Base-by-base conservation (phyloP, 352 stramenopile genomes). In the Phytophthora fragariae region DNA sequence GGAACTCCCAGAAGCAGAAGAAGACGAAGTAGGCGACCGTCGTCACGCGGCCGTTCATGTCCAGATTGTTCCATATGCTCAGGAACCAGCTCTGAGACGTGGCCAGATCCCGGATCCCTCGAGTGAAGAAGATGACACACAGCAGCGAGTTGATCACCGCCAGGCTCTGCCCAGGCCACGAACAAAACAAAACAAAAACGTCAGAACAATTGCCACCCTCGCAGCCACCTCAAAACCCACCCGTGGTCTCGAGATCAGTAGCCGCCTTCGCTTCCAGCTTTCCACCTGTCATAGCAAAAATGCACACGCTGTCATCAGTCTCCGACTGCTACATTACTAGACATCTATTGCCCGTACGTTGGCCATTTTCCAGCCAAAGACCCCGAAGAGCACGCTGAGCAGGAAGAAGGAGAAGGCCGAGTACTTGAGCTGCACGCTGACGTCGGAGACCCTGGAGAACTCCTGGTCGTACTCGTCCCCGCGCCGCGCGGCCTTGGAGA, bases 1-100 rank as follows among this genome's bases (percentile, higher is more conserved):
- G 67, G 62, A 96, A 94, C 73, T 96, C 89, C 89, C 89, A 96
- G 61, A 95, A 92, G 80, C 88, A 94, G 71, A 95, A 95, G 76
- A 94, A 92, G 10, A 93, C 65, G 62, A 96, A 96, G 72, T 89
- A 93, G 14, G 79, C 79, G 46, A 92, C 87, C 39, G 87, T 90
- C 35, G 88, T 93, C 61, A 95, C 88, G 57, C 88, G 84, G 62
- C 87, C 88, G 50, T 91, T 94, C 85, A 94, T 92, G 62, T 96
- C 89, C 44, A 96, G 69, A 62, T 92, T 90, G 72, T 96, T 96
- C 84, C 86, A 91, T 44, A 96, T 94, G 69, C 85, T 93, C 14
- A 96, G 75, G 58, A 93, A 80, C 89, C 87, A 96, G 73, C 89
- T 94, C 70, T 96, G 84, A 29, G 88, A 94, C 47, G 88, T 96